A percentile compares a stretch with the other conserved stretches of the same genome.
phyloP scores from a whole-genome alignment of 192 early-diverging fungal species.

The Kappamyces sp. region DNA sequence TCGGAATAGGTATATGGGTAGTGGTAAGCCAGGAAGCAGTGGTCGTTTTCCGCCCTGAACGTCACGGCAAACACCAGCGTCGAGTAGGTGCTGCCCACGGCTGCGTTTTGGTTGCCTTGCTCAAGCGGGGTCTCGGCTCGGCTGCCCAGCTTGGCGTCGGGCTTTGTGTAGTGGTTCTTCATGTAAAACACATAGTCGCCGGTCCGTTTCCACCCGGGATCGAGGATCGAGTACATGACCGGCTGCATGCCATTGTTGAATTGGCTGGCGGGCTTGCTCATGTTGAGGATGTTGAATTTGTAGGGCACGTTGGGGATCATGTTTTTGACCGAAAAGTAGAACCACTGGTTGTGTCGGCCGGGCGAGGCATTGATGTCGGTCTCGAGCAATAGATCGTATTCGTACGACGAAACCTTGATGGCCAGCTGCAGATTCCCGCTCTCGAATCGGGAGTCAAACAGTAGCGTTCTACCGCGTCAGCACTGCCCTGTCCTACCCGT shows the following conservation, averaged over 20 bases:
- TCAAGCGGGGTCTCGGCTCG: neutral
- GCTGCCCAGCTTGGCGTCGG: constrained; percentile 1
- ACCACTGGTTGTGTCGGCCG: constrained; percentile 59
- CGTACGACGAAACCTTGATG: constrained; percentile 33
- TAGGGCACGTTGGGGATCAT: constrained; percentile 29
- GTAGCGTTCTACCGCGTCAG: constrained; percentile 22
- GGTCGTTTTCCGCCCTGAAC: constrained; percentile 26
- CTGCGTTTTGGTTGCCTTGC: neutral
- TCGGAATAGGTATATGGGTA: constrained; percentile 52
- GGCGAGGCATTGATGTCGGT: constrained; percentile 39
- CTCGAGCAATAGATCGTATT: constrained; percentile 48
- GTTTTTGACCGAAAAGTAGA: constrained; percentile 41
- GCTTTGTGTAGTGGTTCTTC: constrained; percentile 44
- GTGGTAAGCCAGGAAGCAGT: constrained; percentile 44
- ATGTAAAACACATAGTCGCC: constrained; percentile 45
- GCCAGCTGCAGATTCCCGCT: constrained; percentile 52
- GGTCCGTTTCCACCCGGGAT: constrained; percentile 34
- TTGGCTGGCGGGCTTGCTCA: constrained; percentile 46
- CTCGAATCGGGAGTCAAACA: constrained; percentile 51
- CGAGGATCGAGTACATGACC: constrained; percentile 37
- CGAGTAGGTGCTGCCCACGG: constrained; percentile 27
- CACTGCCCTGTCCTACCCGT: neutral
- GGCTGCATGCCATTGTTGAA: constrained; percentile 56
- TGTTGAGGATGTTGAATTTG: constrained; percentile 50
- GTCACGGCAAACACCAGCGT: constrained; percentile 37